Evolutionary conservation across 805 yeast species (phyloP), one percentile per base, ranked within the genome.

Genomic region (Lipomyces oligophaga): DNA sequence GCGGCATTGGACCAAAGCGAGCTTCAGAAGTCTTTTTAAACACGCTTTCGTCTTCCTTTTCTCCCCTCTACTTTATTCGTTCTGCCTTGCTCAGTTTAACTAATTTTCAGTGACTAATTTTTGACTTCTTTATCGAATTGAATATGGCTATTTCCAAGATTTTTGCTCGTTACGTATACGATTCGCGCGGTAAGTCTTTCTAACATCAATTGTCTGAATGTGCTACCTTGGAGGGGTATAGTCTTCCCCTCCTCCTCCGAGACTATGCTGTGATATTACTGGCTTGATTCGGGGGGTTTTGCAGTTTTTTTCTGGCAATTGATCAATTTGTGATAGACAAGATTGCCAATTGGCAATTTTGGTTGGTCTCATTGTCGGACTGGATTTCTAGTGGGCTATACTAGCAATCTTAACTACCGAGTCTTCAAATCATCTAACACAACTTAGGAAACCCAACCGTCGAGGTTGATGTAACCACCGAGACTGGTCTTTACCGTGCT

Each of bases 151-250:
- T 86, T 66, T 71, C 85, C 62, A 89, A 90, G 75, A 75, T 89
- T 64, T 81, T 77, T 73, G 85, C 97, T 66, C 89, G 98, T 77
- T 84, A 81, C 80, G 96, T 90, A 74, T 90, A 93, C 83, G 98
- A 90, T 78, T 90, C 97, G 65, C 87, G 98, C 77, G 97, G 97
- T 76, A 57, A 31, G 67, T 63, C 35, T 26, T 26, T n/a, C n/a
- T n/a, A n/a, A n/a, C n/a, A n/a, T n/a, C n/a, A n/a, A n/a, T n/a
- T n/a, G n/a, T n/a, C n/a, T n/a, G n/a, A n/a, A n/a, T n/a, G n/a
- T n/a, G n/a, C n/a, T n/a, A n/a, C n/a, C n/a, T n/a, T n/a, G n/a
- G n/a, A n/a, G n/a, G n/a, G n/a, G n/a, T n/a, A n/a, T n/a, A n/a
- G n/a, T n/a, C n/a, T n/a, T n/a, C n/a, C n/a, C n/a, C n/a, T n/a